A percentile compares a stretch with the other conserved stretches of the same genome.
Evolutionary conservation across 148 eudicot species (phyloP).

Genomic region (Linanthus parryae): DNA sequence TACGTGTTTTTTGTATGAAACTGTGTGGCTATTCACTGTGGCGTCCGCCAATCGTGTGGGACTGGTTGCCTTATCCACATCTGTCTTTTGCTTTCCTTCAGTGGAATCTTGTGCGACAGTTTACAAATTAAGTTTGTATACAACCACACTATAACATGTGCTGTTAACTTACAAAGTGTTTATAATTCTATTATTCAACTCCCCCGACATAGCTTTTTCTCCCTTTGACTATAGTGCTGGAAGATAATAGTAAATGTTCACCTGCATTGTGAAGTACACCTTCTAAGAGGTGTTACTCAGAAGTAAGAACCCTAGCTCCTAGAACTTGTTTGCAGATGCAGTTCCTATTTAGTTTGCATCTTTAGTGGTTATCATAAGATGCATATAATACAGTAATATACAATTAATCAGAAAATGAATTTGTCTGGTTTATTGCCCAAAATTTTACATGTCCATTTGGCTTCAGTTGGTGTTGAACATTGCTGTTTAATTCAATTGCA

Average conservation of each 20-base stretch:
- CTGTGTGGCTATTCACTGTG: too few species aligned
- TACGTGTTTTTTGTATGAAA: too few species aligned
- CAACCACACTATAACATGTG: too few species aligned
- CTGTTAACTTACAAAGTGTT: too few species aligned
- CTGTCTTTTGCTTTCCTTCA: too few species aligned
- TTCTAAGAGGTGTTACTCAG: not conserved
- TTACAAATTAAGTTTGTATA: too few species aligned
- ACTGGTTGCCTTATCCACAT: too few species aligned
- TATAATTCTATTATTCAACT: too few species aligned
- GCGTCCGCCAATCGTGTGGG: too few species aligned
- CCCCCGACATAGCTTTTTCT: too few species aligned
- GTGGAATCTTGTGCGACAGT: too few species aligned
- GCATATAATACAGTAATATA: too few species aligned
- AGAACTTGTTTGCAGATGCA: not conserved
- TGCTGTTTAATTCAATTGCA: slow-evolving; percentile 8
- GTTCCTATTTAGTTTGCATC: not conserved
- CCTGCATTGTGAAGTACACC: not conserved
- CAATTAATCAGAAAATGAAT: not conserved
- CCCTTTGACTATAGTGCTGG: not conserved
- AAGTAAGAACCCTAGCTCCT: not conserved
- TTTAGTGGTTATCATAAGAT: not conserved
- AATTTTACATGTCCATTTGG: not conserved
- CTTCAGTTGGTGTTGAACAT: not conserved
- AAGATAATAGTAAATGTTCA: not conserved
- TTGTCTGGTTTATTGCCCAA: not conserved